Conservation (phyloP, 1,139 yeast genomes). For the Magnusiomyces suaveolens region DNA sequence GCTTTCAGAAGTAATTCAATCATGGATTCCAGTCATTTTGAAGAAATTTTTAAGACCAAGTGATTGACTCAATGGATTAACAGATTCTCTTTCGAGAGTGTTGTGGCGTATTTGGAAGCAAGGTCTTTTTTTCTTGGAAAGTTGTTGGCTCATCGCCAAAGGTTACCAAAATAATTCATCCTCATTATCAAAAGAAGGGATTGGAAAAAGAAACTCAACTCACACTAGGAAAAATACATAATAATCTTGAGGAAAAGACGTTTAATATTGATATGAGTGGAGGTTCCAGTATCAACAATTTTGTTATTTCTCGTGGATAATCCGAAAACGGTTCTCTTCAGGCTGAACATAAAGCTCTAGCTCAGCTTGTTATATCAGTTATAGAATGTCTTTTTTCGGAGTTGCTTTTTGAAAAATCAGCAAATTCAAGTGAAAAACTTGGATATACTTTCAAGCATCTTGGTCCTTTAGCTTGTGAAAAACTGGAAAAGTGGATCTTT, state of each 20-base stretch:
- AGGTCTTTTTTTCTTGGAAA: slow-evolving; percentile 46
- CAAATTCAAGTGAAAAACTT: slow-evolving; percentile 33
- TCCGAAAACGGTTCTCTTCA: slow-evolving; percentile 60
- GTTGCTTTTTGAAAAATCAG: slow-evolving; percentile 68
- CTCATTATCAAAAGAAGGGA: slow-evolving; percentile 15
- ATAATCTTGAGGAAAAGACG: slow-evolving; percentile 34
- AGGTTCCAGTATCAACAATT: slow-evolving; percentile 26
- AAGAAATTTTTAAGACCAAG: slow-evolving; percentile 47
- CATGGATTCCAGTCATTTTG: neutral
- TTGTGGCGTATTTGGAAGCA: slow-evolving; percentile 71
- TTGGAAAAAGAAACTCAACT: slow-evolving; percentile 28
- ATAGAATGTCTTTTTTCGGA: slow-evolving; percentile 82
- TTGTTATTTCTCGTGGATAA: slow-evolving; percentile 20
- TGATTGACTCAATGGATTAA: slow-evolving; percentile 88
- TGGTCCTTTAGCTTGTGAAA: slow-evolving; percentile 54
- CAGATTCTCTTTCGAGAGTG: slow-evolving; percentile 66
- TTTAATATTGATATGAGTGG: slow-evolving; percentile 36
- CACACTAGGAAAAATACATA: slow-evolving; percentile 29
- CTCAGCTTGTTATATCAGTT: slow-evolving; percentile 65
- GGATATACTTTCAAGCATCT: slow-evolving; percentile 64
- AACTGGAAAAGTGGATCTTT: slow-evolving; percentile 57
- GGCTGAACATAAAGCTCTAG: slow-evolving; percentile 83
- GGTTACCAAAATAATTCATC: slow-evolving; percentile 9
- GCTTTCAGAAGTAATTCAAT: neutral
- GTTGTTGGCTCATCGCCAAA: slow-evolving; percentile 31